Conservation (phyloP, 2,329 filamentous ascomycete species). For the Aspergillus sp. region DNA sequence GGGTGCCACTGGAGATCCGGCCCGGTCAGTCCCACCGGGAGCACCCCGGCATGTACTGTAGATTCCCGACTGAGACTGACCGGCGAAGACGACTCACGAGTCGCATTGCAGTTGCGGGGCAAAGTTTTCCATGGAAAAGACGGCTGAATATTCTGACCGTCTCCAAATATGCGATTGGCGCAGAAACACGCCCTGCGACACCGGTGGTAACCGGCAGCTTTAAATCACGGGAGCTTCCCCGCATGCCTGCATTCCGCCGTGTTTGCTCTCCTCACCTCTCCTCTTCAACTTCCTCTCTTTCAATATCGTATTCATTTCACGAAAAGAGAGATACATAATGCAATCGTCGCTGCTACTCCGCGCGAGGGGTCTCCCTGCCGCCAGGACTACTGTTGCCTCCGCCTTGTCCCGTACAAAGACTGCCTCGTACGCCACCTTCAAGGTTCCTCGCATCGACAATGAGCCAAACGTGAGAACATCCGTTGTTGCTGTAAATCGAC, state of each 20-base stretch:
- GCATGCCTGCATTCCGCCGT: conserved; percentile 17
- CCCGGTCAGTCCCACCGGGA: conserved; percentile 11
- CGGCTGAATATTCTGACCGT: background rate
- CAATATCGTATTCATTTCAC: background rate
- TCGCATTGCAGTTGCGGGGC: background rate
- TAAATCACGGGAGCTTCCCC: conserved; percentile 26
- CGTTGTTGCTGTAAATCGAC: too few species aligned
- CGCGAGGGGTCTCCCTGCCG: conserved; percentile 24
- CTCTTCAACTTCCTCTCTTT: background rate
- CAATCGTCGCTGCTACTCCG: conserved; percentile 30
- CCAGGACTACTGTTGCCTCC: conserved; percentile 20
- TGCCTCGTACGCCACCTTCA: conserved; percentile 76
- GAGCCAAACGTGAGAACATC: conserved; percentile 81
- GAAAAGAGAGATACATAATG: conserved; percentile 20
- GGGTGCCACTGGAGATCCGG: conserved; percentile 1
- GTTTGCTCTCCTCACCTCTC: conserved; percentile 14
- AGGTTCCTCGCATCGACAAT: conserved; percentile 81
- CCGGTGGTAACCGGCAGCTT: conserved; percentile 10
- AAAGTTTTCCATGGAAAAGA: background rate
- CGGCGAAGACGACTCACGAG: background rate
- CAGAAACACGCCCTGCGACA: background rate
- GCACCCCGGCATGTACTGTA: background rate
- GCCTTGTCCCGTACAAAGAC: conserved; percentile 23
- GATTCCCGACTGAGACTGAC: background rate
- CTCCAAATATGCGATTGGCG: background rate